Percentiles rank a stretch among this genome's conserved stretches.
Evolutionary conservation across 768 basidiomycete species (phyloP).

Genomic region (Crassisporium funariophilum): DNA sequence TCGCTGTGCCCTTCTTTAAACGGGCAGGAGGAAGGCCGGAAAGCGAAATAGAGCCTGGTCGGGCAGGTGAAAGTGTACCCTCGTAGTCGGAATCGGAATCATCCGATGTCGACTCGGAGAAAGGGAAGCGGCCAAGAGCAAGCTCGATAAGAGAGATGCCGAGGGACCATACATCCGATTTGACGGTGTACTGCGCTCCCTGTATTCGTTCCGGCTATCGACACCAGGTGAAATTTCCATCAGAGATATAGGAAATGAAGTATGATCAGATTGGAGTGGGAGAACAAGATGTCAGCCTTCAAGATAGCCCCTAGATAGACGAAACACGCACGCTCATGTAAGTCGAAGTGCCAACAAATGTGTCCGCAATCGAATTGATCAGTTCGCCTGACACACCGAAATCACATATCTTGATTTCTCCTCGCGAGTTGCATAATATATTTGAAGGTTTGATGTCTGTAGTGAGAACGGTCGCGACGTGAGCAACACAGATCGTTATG

Average conservation of each 20-base stretch:
- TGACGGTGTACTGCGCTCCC: slow-evolving; percentile 97
- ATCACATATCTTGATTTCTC: slow-evolving; percentile 98
- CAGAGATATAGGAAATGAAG: background rate
- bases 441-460: slow-evolving; percentile 99
- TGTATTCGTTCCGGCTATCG: slow-evolving; percentile 96
- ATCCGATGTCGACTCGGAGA: slow-evolving; percentile 78
- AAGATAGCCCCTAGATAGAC: slow-evolving; percentile 6
- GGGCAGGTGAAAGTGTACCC: slow-evolving; percentile 74
- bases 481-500: slow-evolving; percentile 24
- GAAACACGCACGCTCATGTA: slow-evolving; percentile 91
- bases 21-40: slow-evolving; percentile 39
- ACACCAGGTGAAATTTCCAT: slow-evolving; percentile 13
- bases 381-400: slow-evolving; percentile 99
- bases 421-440: slow-evolving; percentile 90
- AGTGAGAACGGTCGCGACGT: slow-evolving; percentile 6
- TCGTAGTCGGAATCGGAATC: slow-evolving; percentile 53
- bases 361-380: slow-evolving; percentile 98
- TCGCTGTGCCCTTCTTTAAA: slow-evolving; percentile 47
- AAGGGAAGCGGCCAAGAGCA: slow-evolving; percentile 96
- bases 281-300: slow-evolving; percentile 10
- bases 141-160: slow-evolving; percentile 97
- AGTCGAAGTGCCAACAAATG: slow-evolving; percentile 97
- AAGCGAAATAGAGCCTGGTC: slow-evolving; percentile 57
- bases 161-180: slow-evolving; percentile 98
- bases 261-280: background rate